Evolutionary conservation across 805 yeast genomes (phyloP).

Genomic region (Limtongia smithiae): DNA sequence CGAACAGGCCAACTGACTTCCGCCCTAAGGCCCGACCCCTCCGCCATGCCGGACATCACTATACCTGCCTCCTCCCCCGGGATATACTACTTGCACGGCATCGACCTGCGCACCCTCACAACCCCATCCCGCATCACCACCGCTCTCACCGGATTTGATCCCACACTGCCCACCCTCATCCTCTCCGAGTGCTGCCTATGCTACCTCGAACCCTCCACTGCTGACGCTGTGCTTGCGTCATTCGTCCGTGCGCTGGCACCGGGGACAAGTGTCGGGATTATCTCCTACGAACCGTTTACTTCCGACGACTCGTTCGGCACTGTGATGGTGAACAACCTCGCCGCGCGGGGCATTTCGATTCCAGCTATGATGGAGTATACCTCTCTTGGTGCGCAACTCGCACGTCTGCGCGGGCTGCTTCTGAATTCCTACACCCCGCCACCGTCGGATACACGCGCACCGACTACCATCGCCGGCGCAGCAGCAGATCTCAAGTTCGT

Average conservation of each 20-base stretch:
- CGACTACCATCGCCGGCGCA: slow-evolving; percentile 3
- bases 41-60: slow-evolving; percentile 1
- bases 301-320: slow-evolving; percentile 60
- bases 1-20: slow-evolving; percentile 3
- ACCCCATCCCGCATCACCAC: slow-evolving; percentile 9
- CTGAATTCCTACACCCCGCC: slow-evolving; percentile 27
- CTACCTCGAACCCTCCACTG: slow-evolving; percentile 53
- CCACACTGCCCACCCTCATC: slow-evolving; percentile 52
- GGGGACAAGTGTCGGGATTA: slow-evolving; percentile 30
- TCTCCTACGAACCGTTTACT: slow-evolving; percentile 69
- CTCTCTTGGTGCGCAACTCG: slow-evolving; percentile 42
- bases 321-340: slow-evolving; percentile 62
- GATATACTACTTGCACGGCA: slow-evolving; percentile 51
- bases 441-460: background rate
- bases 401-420: slow-evolving; percentile 39
- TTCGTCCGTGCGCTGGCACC: slow-evolving; percentile 36
- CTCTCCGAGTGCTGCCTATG: slow-evolving; percentile 76
- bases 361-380: slow-evolving; percentile 56
- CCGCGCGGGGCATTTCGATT: slow-evolving; percentile 57
- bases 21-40: background rate
- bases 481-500: slow-evolving; percentile 48
- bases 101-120: slow-evolving; percentile 49
- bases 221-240: slow-evolving; percentile 45
- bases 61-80: slow-evolving; percentile 30
- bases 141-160: slow-evolving; percentile 30